phyloP scores from a whole-genome alignment of 495 filamentous ascomycete genomes.

The Penicillium fimorum region DNA sequence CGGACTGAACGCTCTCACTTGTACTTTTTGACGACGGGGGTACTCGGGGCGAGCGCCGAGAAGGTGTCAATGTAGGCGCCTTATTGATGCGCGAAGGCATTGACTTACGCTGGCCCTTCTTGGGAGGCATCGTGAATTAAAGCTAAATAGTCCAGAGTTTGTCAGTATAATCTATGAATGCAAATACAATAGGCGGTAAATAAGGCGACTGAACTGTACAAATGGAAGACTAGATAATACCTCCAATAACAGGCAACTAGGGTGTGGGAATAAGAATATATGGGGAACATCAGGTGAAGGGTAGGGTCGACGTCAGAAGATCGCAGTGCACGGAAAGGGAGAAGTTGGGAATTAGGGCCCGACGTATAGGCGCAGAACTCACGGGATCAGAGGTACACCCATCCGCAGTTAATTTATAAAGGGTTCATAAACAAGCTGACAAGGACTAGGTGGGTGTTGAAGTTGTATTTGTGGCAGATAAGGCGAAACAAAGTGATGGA shows the following conservation, averaged over 20 bases:
- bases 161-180: slow-evolving; percentile 15
- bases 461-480: slow-evolving; percentile 4
- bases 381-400: slow-evolving; percentile 11
- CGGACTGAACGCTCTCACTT: slow-evolving; percentile 2
- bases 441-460: not conserved
- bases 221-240: not conserved
- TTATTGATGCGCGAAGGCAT: slow-evolving; percentile 20
- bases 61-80: slow-evolving; percentile 18
- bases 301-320: slow-evolving; percentile 22
- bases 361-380: slow-evolving; percentile 13
- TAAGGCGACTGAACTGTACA: not conserved
- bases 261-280: slow-evolving; percentile 1
- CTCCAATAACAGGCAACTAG: slow-evolving; percentile 2
- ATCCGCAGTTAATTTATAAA: slow-evolving; percentile 4
- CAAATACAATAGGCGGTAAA: slow-evolving; percentile 5
- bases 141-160: slow-evolving; percentile 7
- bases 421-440: not conserved
- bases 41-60: slow-evolving; percentile 24
- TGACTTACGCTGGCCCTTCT: slow-evolving; percentile 25
- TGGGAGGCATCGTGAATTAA: slow-evolving; percentile 26
- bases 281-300: slow-evolving; percentile 1
- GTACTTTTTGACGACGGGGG: slow-evolving; percentile 8
- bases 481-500: slow-evolving; percentile 9
- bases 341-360: slow-evolving; percentile 25
- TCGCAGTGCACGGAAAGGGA: slow-evolving; percentile 14